Conservation (phyloP, 2,329 filamentous ascomycete genomes). For the Teratosphaeria destructans region DNA sequence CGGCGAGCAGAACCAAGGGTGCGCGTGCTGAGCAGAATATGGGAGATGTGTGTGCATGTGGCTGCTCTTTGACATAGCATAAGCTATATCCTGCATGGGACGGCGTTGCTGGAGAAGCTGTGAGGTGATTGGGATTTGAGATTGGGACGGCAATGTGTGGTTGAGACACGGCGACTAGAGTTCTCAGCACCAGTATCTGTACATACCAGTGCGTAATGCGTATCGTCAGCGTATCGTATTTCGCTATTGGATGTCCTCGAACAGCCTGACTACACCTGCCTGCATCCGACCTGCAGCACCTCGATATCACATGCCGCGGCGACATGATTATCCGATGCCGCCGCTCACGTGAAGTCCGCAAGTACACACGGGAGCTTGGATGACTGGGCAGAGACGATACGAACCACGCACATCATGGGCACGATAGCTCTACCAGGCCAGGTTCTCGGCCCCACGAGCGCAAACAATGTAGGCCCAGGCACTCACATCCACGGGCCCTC, state of each 20-base stretch:
- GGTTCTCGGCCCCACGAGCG: constrained; percentile 56
- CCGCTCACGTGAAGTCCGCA: not conserved
- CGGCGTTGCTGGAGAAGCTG: not conserved
- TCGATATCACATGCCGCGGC: not conserved
- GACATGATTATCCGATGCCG: not conserved
- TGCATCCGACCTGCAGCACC: too few relatives aligned
- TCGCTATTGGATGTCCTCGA: not conserved
- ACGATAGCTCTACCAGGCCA: constrained; percentile 68
- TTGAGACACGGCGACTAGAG: not conserved
- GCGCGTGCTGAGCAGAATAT: constrained; percentile 58
- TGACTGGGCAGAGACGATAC: not conserved
- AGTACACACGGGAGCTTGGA: not conserved
- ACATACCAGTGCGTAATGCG: not conserved
- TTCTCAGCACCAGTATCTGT: not conserved
- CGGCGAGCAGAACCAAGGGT: constrained; percentile 85
- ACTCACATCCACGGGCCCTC: constrained; percentile 69
- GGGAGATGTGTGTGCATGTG: not conserved
- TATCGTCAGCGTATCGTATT: not conserved
- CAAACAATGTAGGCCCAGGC: constrained; percentile 65
- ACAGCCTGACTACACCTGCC: not conserved
- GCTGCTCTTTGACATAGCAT: not conserved
- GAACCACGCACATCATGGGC: not conserved
- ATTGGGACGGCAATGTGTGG: not conserved
- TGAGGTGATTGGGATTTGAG: not conserved
- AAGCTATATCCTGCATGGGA: not conserved